phyloP scores from a whole-genome alignment of 768 basidiomycete species.

The Mycena belliarum region DNA sequence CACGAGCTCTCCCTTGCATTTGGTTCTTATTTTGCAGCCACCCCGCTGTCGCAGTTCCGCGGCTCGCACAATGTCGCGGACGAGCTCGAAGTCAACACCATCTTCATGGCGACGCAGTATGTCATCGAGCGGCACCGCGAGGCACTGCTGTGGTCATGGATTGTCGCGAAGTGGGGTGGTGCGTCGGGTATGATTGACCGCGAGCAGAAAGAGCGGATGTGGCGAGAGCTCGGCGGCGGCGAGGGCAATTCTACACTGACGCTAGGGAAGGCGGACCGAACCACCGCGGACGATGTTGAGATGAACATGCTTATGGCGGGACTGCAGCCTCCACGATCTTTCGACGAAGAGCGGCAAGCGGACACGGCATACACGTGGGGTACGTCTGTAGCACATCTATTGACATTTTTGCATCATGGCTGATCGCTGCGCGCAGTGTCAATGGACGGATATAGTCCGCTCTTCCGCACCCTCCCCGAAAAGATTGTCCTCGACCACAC shows the following conservation, averaged over 20 bases:
- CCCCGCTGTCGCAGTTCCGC: slow-evolving; percentile 35
- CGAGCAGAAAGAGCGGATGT: slow-evolving; percentile 27
- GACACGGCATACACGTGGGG: slow-evolving; percentile 13
- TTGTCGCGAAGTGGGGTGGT: slow-evolving; percentile 32
- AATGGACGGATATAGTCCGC: slow-evolving; percentile 12
- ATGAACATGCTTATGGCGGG: slow-evolving; percentile 17
- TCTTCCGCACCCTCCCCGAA: background rate
- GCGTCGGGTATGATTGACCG: background rate
- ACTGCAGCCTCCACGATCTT: background rate
- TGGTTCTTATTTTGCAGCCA: slow-evolving; percentile 28
- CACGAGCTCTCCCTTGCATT: slow-evolving; percentile 35
- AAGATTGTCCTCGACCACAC: background rate
- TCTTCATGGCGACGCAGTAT: slow-evolving; percentile 34
- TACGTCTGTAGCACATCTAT: background rate
- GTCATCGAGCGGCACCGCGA: slow-evolving; percentile 38
- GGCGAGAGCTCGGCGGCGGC: slow-evolving; percentile 32
- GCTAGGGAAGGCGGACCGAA: background rate
- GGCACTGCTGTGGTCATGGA: slow-evolving; percentile 39
- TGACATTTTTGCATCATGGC: background rate
- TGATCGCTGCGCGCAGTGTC: background rate
- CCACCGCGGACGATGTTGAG: slow-evolving; percentile 17
- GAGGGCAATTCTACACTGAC: background rate
- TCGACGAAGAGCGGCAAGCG: background rate
- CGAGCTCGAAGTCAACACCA: slow-evolving; percentile 34
- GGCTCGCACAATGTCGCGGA: slow-evolving; percentile 25